Evolutionary conservation across 495 filamentous ascomycete species (phyloP).

Genomic region (Xylaria scruposa): DNA sequence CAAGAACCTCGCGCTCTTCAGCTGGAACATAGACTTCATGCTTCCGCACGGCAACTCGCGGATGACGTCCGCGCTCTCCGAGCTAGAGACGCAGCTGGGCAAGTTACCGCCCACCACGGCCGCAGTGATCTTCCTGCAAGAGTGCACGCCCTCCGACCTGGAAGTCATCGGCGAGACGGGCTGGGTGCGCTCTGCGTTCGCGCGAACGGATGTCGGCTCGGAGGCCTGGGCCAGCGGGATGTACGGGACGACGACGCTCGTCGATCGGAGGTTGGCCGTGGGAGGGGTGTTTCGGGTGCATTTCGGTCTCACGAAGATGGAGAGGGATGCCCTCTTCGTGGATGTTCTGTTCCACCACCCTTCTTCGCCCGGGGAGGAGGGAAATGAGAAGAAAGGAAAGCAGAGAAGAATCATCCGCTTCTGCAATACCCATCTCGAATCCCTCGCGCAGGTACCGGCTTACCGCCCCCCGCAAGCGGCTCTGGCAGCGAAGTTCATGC

Average conservation of each 20-base stretch:
- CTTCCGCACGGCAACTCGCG: slow-evolving; percentile 42
- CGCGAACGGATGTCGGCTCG: slow-evolving; percentile 52
- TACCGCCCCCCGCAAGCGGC: slow-evolving; percentile 53
- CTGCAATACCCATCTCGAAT: slow-evolving; percentile 63
- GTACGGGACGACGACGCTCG: slow-evolving; percentile 61
- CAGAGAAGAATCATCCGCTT: slow-evolving; percentile 45
- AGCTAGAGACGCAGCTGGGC: slow-evolving; percentile 42
- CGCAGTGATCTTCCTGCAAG: slow-evolving; percentile 57
- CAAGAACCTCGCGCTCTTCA: slow-evolving; percentile 31
- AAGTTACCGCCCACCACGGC: slow-evolving; percentile 26
- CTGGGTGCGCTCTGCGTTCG: slow-evolving; percentile 55
- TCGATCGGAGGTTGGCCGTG: slow-evolving; percentile 52
- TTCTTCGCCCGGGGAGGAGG: slow-evolving; percentile 5
- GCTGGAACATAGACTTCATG: slow-evolving; percentile 63
- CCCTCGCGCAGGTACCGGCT: slow-evolving; percentile 48
- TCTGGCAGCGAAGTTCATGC: slow-evolving; percentile 49
- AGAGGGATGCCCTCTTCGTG: slow-evolving; percentile 59
- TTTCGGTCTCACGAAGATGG: slow-evolving; percentile 50
- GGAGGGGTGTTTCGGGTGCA: slow-evolving; percentile 52
- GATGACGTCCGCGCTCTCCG: slow-evolving; percentile 51
- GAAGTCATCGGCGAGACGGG: slow-evolving; percentile 41
- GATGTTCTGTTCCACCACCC: slow-evolving; percentile 35
- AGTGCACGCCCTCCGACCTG: slow-evolving; percentile 54
- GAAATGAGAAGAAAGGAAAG: slow-evolving; percentile 23
- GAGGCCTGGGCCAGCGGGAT: slow-evolving; percentile 39